These are phyloP conservation scores for Hirschioporus abietinus DNA, from an alignment of 768 basidiomycete species.

Conservation along the genomic window DNA sequence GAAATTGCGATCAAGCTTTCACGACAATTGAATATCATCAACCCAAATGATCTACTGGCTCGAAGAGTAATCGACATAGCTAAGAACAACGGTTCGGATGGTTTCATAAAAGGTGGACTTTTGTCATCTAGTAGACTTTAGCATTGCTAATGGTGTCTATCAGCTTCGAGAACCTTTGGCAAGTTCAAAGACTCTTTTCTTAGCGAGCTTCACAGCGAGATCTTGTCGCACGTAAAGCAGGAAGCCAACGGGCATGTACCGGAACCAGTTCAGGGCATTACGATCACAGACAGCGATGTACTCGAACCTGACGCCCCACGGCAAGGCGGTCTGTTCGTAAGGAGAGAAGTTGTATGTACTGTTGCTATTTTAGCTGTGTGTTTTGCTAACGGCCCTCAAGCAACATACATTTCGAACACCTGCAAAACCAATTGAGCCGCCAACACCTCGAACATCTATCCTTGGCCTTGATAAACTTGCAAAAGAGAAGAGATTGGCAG, in stretches of 20 bases:
- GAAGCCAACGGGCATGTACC: slow-evolving; percentile 41
- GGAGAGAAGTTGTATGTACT: slow-evolving; percentile 51
- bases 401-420: slow-evolving; percentile 78
- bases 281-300: slow-evolving; percentile 74
- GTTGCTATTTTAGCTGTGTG: not conserved
- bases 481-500: slow-evolving; percentile 74
- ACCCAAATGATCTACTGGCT: slow-evolving; percentile 81
- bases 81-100: slow-evolving; percentile 54
- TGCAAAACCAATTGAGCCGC: slow-evolving; percentile 64
- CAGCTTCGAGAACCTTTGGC: slow-evolving; percentile 78
- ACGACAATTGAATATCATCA: slow-evolving; percentile 69
- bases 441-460: slow-evolving; percentile 71
- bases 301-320: slow-evolving; percentile 75
- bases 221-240: slow-evolving; percentile 66
- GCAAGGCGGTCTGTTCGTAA: slow-evolving; percentile 68
- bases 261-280: slow-evolving; percentile 69
- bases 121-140: slow-evolving; percentile 6
- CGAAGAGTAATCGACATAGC: slow-evolving; percentile 77
- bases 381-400: slow-evolving; percentile 9
- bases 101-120: slow-evolving; percentile 61
- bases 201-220: slow-evolving; percentile 73
- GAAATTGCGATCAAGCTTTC: slow-evolving; percentile 76
- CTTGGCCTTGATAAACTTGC: slow-evolving; percentile 89
- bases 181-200: slow-evolving; percentile 80
- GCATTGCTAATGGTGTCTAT: slow-evolving; percentile 7